Evolutionary conservation across 805 yeast species (phyloP), one percentile per base, ranked within the genome.

Genomic region (Pichia heedii): DNA sequence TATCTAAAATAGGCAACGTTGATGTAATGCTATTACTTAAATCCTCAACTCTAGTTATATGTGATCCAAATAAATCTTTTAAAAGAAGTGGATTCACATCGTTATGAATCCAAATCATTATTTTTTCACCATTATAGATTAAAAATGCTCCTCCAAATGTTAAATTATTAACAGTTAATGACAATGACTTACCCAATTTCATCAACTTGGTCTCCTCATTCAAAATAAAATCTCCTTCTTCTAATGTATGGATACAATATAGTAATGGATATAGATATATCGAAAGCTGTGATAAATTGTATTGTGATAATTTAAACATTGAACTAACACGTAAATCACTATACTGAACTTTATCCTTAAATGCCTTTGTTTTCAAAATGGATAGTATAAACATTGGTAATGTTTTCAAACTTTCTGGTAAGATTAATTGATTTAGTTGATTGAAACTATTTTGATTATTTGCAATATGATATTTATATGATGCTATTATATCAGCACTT

Each of bases 221-320:
- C 22, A 56, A 63, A 6, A 67, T 66, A 36, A 79, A 77, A 48
- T 85, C 95, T 1, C 65, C 66, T 10, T 74, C 81, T 2, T 63
- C 63, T 45, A 85, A 61, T 3, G 74, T 70, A 58, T 88, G 95
- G 22, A 90, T 60, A 33, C 84, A 84, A 27, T 84, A 69, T 44
- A 90, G 67, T 11, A 83, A 78, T 1, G 98, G 97, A 55, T 89
- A 93, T 33, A 93, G 68, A 48, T 77, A 79, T 46, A 73, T 74
- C 20, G 79, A 65, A 19, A 89, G 65, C 40, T 70, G 70, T 20
- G 74, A 77, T 15, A 81, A 58, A 4, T 83, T 73, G 58, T 75
- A 67, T 7, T 71, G 64, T 51, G 73, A 67, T 56, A 86, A 65
- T 37, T 67, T 63, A 47, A 68, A 70, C 40, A 73, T 66, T 39